A percentile compares a stretch with the other conserved stretches of the same genome.
Evolutionary conservation across 2,329 filamentous ascomycete genomes (phyloP).

Genomic region (Apiospora saccharicola): DNA sequence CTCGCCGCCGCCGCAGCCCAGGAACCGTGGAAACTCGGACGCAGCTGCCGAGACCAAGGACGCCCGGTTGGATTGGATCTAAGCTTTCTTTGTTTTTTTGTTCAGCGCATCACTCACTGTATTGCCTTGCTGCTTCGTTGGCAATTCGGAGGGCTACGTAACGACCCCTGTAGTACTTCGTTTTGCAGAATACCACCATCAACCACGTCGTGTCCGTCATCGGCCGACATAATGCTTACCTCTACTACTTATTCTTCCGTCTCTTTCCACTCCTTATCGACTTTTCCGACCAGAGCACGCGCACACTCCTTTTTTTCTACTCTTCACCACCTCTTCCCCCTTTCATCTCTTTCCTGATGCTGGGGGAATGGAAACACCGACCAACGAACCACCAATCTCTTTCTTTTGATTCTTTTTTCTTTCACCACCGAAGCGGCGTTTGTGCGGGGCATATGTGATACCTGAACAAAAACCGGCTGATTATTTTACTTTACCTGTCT

Average conservation of each 20-base stretch:
- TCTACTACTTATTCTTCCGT: constrained; percentile 10
- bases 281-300: constrained; percentile 13
- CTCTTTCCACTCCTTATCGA: constrained; percentile 17
- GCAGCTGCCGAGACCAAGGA: constrained; percentile 26
- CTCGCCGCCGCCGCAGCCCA: constrained; percentile 27
- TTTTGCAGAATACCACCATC: constrained; percentile 15
- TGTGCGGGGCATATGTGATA: constrained; percentile 23
- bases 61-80: constrained; percentile 40
- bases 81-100: constrained; percentile 7
- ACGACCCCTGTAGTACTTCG: constrained; percentile 12
- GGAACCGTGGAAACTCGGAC: constrained; percentile 35
- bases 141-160: constrained; percentile 10
- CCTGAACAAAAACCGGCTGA: constrained; percentile 25
- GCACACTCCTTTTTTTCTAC: constrained; percentile 17
- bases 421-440: constrained; percentile 23
- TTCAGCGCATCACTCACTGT: not conserved
- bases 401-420: constrained; percentile 4
- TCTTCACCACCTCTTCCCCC: constrained; percentile 1
- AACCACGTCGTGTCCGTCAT: not conserved
- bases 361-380: not conserved
- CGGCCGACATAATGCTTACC: constrained; percentile 14
- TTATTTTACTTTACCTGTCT: constrained; percentile 21
- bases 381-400: constrained; percentile 1
- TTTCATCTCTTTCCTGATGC: not conserved
- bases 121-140: constrained; percentile 14